phyloP scores from a whole-genome alignment of 306 rosid species.

The Clitoria ternatea region DNA sequence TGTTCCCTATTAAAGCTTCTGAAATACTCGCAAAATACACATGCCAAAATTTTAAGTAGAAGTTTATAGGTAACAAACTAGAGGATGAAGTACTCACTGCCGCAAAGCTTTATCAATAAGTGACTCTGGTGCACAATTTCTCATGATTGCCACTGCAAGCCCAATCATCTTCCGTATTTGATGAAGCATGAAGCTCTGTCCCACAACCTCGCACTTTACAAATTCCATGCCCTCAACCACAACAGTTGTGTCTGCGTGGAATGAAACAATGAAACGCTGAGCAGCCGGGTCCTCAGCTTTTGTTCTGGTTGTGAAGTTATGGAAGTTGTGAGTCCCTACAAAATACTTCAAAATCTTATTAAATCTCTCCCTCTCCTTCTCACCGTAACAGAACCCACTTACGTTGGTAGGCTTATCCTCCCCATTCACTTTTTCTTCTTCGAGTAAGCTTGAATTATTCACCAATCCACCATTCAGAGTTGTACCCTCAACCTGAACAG shows the following conservation, averaged over 20 bases:
- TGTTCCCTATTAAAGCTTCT: no score
- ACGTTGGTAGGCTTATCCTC: conserved; percentile 32
- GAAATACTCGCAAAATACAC: no score
- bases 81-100: conserved; percentile 47
- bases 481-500: conserved; percentile 18
- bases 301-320: conserved; percentile 92
- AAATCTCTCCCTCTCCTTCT: conserved; percentile 70
- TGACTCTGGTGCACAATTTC: conserved; percentile 74
- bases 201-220: conserved; percentile 86
- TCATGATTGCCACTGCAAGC: conserved; percentile 84
- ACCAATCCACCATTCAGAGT: conserved; percentile 31
- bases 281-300: conserved; percentile 88
- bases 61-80: conserved; percentile 2
- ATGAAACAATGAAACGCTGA: conserved; percentile 64
- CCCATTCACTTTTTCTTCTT: conserved; percentile 37
- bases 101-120: conserved; percentile 68
- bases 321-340: conserved; percentile 92
- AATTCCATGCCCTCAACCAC: conserved; percentile 70
- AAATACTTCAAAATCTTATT: conserved; percentile 61
- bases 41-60: conserved; percentile 16
- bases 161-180: conserved; percentile 95
- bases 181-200: conserved; percentile 99
- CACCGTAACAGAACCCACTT: conserved; percentile 56
- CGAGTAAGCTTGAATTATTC: conserved; percentile 14
- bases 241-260: conserved; percentile 44